Base-by-base conservation (phyloP, 306 rosid species). In the Dicorynia guianensis region DNA sequence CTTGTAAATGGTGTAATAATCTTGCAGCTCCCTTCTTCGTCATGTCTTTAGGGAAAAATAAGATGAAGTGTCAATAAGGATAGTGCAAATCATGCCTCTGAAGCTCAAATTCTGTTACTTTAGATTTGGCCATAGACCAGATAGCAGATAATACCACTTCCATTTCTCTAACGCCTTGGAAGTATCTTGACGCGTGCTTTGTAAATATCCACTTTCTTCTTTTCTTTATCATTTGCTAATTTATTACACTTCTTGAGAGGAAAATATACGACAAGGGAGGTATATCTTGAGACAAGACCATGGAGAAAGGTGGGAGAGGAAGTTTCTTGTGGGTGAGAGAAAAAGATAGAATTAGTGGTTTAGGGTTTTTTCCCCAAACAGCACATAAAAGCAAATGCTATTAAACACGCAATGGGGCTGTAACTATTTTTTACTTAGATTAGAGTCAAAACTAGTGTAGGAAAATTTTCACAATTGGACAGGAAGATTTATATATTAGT, bases 251-350 rank as follows among this genome's bases (percentile, higher is more conserved):
- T 39, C 10, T 40, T 20, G 13, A 30, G 7, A 8, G 14, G 67
- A 71, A 63, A 57, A 55, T 11, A 44, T 57, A 72, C 7, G 52
- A 3, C 15, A 35, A 59, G 64, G 19, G 40, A 34, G 34, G 15
- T 11, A 62, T 62, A 38, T 18, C 25, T 57, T 66, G 38, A 72
- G 17, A 33, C 46, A 34, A 50, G 30, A 10, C 20, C 2, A 42
- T 15, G 17, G 47, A 8, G 48, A 68, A 35, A 49, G 60, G 34
- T 35, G 38, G 49, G 69, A 7, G 60, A 46, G 76, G 44, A 30
- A 34, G 46, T 30, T 74, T 30, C 18, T 48, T 74, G 30, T 74
- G n/a, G 11, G 43, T 8, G 42, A 36, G 50, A 11, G n/a, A 71
- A 9, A 13, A 25, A 43, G 14, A 46, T 54, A 57, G 67, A 11